phyloP scores from a whole-genome alignment of 768 basidiomycete genomes.

The Boletales sp. region DNA sequence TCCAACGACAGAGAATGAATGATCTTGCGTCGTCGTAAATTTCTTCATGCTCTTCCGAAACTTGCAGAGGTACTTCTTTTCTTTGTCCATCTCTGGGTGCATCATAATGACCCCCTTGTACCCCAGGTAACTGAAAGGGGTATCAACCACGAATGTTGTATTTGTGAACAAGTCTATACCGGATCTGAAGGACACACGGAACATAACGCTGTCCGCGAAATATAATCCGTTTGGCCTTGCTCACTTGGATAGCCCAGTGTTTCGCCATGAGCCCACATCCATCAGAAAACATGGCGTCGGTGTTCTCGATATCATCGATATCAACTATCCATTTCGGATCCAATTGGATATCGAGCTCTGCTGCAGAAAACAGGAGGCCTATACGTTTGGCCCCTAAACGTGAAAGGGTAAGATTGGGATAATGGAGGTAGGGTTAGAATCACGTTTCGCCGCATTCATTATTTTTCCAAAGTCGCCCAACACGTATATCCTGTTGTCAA shows the following conservation, averaged over 20 bases:
- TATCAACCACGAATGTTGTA: background rate
- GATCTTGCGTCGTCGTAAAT: slow-evolving; percentile 51
- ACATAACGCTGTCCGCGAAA: slow-evolving; percentile 56
- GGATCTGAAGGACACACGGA: slow-evolving; percentile 59
- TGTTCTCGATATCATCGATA: slow-evolving; percentile 54
- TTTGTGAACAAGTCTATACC: slow-evolving; percentile 32
- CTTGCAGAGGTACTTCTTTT: slow-evolving; percentile 45
- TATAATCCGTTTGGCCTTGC: slow-evolving; percentile 50
- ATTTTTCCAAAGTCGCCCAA: slow-evolving; percentile 58
- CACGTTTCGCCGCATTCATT: slow-evolving; percentile 64
- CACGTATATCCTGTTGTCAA: slow-evolving; percentile 54
- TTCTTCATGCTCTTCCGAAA: slow-evolving; percentile 73
- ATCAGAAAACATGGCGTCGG: slow-evolving; percentile 62
- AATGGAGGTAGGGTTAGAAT: background rate
- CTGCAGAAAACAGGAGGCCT: slow-evolving; percentile 62
- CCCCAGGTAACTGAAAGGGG: slow-evolving; percentile 49
- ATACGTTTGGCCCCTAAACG: slow-evolving; percentile 64
- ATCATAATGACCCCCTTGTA: slow-evolving; percentile 72
- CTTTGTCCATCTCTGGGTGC: slow-evolving; percentile 53
- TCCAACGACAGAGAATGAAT: slow-evolving; percentile 65
- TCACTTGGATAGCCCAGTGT: slow-evolving; percentile 48
- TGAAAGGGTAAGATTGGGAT: background rate
- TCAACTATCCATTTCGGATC: slow-evolving; percentile 49
- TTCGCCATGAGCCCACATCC: slow-evolving; percentile 65
- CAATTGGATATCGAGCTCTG: slow-evolving; percentile 53